A percentile compares a stretch with the other conserved stretches of the same genome.
These are phyloP conservation scores for Piper betle DNA, from an alignment of 164 flowering plant species.

Conservation along the genomic window DNA sequence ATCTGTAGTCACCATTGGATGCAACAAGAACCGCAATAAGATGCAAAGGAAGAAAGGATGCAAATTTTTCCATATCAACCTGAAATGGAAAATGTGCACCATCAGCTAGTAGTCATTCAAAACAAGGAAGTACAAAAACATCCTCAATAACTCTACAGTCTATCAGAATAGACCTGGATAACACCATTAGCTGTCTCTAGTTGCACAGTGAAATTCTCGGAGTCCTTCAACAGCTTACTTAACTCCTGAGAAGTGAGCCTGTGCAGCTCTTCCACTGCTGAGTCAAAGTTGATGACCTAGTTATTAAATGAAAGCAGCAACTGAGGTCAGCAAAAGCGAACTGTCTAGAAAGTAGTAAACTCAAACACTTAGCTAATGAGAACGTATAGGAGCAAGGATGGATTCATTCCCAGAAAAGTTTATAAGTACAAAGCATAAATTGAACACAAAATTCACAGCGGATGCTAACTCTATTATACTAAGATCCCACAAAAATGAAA, in stretches of 20 bases:
- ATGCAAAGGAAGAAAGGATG: conserved; percentile 65
- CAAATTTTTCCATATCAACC: conserved; percentile 76
- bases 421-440: neutral
- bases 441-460: neutral
- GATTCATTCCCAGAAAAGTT: neutral
- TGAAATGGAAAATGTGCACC: conserved; percentile 21
- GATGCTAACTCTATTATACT: neutral
- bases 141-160: neutral
- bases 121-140: conserved; percentile 1
- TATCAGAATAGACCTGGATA: conserved; percentile 33
- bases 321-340: neutral
- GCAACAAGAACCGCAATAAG: conserved; percentile 62
- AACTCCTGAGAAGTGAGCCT: conserved; percentile 58
- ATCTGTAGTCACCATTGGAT: conserved; percentile 39
- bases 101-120: neutral
- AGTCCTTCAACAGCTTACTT: conserved; percentile 49
- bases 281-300: conserved; percentile 58
- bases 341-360: neutral
- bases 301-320: conserved; percentile 6
- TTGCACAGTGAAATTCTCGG: conserved; percentile 39
- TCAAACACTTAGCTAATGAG: neutral
- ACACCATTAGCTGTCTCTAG: conserved; percentile 33
- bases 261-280: conserved; percentile 63
- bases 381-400: neutral
- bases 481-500: neutral